These are phyloP conservation scores for Mycosarcoma mackinlayi DNA, from an alignment of 1,284 basidiomycete species.

Conservation along the genomic window DNA sequence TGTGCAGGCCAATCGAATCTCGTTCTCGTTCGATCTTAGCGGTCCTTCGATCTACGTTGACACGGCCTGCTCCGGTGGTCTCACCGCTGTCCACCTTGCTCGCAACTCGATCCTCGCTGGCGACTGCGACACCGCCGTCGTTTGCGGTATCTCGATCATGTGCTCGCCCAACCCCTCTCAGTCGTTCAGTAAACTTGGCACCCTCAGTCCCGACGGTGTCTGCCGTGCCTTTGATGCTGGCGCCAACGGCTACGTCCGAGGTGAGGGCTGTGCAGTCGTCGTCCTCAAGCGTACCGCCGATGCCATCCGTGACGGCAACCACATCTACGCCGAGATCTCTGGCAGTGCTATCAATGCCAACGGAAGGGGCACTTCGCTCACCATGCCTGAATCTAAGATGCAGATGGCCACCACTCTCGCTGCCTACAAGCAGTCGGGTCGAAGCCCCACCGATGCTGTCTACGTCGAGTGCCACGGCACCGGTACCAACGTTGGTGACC, in stretches of 20 bases:
- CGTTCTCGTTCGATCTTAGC: no score
- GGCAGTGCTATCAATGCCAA: not conserved
- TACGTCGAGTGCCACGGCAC: not conserved
- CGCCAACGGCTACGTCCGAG: not conserved
- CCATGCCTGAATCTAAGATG: not conserved
- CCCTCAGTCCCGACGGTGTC: not conserved
- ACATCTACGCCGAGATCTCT: not conserved
- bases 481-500: not conserved
- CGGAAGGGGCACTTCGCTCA: no score
- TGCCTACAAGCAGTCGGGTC: no score
- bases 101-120: not conserved
- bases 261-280: not conserved
- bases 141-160: not conserved
- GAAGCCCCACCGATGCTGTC: not conserved
- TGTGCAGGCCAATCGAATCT: not conserved
- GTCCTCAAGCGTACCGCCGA: not conserved
- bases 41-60: not conserved
- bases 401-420: no score
- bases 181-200: not conserved
- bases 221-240: not conserved
- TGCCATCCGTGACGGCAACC: not conserved
- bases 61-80: not conserved
- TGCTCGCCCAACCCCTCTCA: no score
- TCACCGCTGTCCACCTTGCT: not conserved
- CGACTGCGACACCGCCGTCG: not conserved